Base-by-base conservation (phyloP, 2,329 filamentous ascomycete species). In the Calonectria honghensis region DNA sequence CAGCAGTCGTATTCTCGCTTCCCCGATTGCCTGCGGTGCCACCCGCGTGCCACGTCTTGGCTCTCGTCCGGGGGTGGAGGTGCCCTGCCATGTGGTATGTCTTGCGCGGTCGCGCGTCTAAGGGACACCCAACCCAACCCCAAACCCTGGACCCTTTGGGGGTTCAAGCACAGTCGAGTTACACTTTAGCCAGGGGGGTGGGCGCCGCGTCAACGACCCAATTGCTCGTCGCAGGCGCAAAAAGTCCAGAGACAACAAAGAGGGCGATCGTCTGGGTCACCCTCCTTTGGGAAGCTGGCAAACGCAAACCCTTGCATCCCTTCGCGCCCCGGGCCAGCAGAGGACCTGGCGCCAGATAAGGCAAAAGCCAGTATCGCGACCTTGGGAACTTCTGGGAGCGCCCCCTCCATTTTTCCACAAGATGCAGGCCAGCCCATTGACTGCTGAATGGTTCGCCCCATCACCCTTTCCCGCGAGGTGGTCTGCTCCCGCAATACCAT, bases 261-360 rank as follows among this genome's bases (percentile, higher is more conserved):
- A 9, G 41, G 50, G 14, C 50, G 52, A 73, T 73, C 70, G 65
- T 29, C 48, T 35, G 31, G 20, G 31, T 6, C 31, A 5, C 31
- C 31, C 70, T 64, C 41, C 24, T 72, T 73, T 35, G 64, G 70
- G 70, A 63, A 73, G 65, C 70, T 73, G 32, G 65, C 41, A 48
- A 48, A 48, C 6, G n/a, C 64, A 68, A 68, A 64, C n/a, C 67
- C 54, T 32, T 37, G 29, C 57, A 61, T 61, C n/a, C 35, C 57
- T 41, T 41, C 57, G 7, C 57, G 57, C 35, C 57, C 57, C n/a
- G 16, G 41, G 20, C 41, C 18, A 32, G 31, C 31, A 32, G 31
- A 18, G 29, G 35, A 13, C 14, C 57, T 61, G 57, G 57, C 57
- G 35, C 39, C 32, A 73, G 70, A 73, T 73, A 73, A 73, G 70